These are phyloP conservation scores for Viridothelium virens DNA, from an alignment of 495 filamentous ascomycete genomes.

Conservation along the genomic window DNA sequence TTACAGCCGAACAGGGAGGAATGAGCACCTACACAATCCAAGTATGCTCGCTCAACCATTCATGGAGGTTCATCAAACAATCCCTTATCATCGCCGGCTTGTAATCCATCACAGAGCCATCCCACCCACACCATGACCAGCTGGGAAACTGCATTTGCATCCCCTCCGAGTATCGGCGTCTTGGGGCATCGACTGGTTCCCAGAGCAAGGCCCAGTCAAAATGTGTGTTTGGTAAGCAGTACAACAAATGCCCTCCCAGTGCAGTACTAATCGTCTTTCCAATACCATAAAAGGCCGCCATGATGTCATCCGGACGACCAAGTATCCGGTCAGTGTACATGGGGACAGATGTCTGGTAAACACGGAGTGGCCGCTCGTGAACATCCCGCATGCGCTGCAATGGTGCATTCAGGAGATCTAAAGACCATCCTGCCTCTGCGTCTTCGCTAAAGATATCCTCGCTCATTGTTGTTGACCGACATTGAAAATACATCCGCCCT, in stretches of 20 bases:
- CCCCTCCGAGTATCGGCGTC: constrained; percentile 9
- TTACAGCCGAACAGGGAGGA: neutral
- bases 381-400: constrained; percentile 25
- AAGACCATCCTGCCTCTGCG: constrained; percentile 26
- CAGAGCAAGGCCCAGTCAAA: constrained; percentile 34
- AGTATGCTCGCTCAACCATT: constrained; percentile 35
- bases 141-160: constrained; percentile 26
- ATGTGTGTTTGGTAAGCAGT: constrained; percentile 29
- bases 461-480: constrained; percentile 23
- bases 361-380: constrained; percentile 21
- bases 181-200: constrained; percentile 19
- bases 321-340: constrained; percentile 31
- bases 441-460: constrained; percentile 26
- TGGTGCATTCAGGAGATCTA: constrained; percentile 23
- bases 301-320: constrained; percentile 27
- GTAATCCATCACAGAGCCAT: constrained; percentile 25
- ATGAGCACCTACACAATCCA: constrained; percentile 27
- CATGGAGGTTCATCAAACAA: constrained; percentile 26
- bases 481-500: constrained; percentile 22
- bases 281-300: constrained; percentile 33
- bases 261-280: constrained; percentile 18
- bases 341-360: constrained; percentile 28
- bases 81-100: constrained; percentile 23
- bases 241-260: constrained; percentile 24
- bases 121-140: constrained; percentile 38